These are phyloP conservation scores for Cyclotella baltica DNA, from an alignment of 108 stramenopile genomes.

Conservation along the genomic window DNA sequence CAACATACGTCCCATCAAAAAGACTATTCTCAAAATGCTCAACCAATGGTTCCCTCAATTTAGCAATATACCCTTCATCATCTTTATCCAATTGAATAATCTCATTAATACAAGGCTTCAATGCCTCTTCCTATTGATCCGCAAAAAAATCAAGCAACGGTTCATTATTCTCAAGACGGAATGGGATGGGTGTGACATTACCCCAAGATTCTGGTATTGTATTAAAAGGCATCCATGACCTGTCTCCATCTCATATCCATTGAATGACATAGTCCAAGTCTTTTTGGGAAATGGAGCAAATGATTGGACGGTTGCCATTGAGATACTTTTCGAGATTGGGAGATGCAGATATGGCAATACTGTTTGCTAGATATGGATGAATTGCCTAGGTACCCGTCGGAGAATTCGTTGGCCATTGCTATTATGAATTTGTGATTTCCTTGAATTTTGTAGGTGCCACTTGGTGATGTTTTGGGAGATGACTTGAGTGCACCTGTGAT, in stretches of 20 bases:
- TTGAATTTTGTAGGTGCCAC: conserved; percentile 9
- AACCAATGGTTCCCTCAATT: conserved; percentile 34
- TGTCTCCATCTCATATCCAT: not conserved
- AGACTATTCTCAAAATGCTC: conserved; percentile 12
- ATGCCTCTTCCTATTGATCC: conserved; percentile 19
- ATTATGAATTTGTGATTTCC: conserved; percentile 24
- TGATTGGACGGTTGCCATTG: conserved; percentile 22
- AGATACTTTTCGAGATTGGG: conserved; percentile 24
- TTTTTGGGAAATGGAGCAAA: conserved; percentile 14
- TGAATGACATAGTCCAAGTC: conserved; percentile 8
- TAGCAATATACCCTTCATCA: conserved; percentile 25
- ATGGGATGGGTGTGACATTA: conserved; percentile 11
- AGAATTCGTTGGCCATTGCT: conserved; percentile 24
- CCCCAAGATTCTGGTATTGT: conserved; percentile 34
- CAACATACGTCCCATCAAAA: conserved; percentile 42
- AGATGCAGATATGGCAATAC: conserved; percentile 24
- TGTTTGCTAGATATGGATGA: conserved; percentile 27
- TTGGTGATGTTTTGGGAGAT: not conserved
- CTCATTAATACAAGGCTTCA: conserved; percentile 38
- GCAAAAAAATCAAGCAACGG: conserved; percentile 15
- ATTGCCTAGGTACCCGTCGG: conserved; percentile 26
- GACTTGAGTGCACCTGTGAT: not conserved
- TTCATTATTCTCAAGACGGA: conserved; percentile 13
- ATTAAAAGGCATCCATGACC: conserved; percentile 36
- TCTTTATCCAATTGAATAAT: conserved; percentile 38